Evolutionary conservation across 352 stramenopile species (phyloP).

Genomic region (Pythium diclinum): DNA sequence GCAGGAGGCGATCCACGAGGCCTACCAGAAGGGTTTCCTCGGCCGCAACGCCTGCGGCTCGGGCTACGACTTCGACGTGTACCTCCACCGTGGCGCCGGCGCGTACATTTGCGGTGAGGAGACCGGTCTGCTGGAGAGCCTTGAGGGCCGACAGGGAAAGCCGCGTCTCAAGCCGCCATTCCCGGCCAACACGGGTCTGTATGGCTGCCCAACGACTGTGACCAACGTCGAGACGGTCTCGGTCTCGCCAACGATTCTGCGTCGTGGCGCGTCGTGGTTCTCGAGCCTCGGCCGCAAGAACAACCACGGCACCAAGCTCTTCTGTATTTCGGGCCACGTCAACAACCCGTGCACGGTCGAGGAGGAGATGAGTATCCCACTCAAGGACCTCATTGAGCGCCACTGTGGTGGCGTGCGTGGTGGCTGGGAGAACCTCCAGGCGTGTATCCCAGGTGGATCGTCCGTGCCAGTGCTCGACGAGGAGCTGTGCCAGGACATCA

Average conservation of each 20-base stretch:
- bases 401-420: conserved; percentile 98
- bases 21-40: conserved; percentile 95
- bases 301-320: conserved; percentile 99
- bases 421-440: conserved; percentile 98
- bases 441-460: conserved; percentile 96
- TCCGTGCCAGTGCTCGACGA: conserved; percentile 96
- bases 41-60: conserved; percentile 96
- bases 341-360: conserved; percentile 99
- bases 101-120: conserved; percentile 99
- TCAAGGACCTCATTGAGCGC: conserved; percentile 98
- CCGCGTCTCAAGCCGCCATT: conserved; percentile 99
- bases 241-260: conserved; percentile 97
- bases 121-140: conserved; percentile 96
- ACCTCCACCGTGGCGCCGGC: conserved; percentile 97
- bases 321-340: conserved; percentile 99
- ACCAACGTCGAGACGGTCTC: conserved; percentile 99
- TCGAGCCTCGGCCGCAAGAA: conserved; percentile 96
- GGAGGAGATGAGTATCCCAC: conserved; percentile 98
- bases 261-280: conserved; percentile 97
- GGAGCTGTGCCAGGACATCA: conserved; percentile 92
- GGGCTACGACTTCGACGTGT: conserved; percentile 99
- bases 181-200: conserved; percentile 98
- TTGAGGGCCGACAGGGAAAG: conserved; percentile 98
- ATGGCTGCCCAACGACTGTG: conserved; percentile 98
- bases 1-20: conserved; percentile 99